Evolutionary conservation across 2,329 filamentous ascomycete genomes (phyloP).

Genomic region (Beauveria australis): DNA sequence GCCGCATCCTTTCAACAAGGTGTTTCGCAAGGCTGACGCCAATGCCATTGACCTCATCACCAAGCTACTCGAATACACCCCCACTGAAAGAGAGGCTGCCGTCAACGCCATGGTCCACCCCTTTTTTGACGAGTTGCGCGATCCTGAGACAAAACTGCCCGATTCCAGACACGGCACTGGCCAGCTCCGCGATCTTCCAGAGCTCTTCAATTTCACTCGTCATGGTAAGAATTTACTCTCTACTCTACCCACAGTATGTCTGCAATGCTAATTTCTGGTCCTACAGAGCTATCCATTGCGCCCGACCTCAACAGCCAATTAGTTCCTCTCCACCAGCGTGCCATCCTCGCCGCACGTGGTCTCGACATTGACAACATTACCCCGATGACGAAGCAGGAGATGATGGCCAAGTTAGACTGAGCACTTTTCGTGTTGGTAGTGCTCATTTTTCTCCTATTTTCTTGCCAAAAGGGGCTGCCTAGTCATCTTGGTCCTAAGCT

Average conservation of each 20-base stretch:
- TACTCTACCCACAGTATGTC: background rate
- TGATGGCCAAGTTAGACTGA: conserved; percentile 97
- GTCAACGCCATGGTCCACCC: conserved; percentile 97
- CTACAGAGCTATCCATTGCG: conserved; percentile 86
- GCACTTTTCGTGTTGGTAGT: conserved; percentile 12
- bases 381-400: conserved; percentile 85
- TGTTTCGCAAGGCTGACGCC: conserved; percentile 91
- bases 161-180: conserved; percentile 87
- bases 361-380: conserved; percentile 92
- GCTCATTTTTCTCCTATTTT: conserved; percentile 4
- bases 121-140: conserved; percentile 95
- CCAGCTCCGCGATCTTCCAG: conserved; percentile 71
- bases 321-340: conserved; percentile 73
- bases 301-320: conserved; percentile 80
- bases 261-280: background rate
- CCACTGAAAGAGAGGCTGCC: conserved; percentile 85
- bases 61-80: conserved; percentile 89
- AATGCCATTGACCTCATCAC: conserved; percentile 95
- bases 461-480: background rate
- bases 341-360: conserved; percentile 64
- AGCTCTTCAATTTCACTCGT: conserved; percentile 84
- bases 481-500: background rate
- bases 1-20: conserved; percentile 97
- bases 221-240: conserved; percentile 61
- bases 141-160: conserved; percentile 82